Conservation (phyloP, 2,329 filamentous ascomycete species). For the Fusarium tjaetaba region DNA sequence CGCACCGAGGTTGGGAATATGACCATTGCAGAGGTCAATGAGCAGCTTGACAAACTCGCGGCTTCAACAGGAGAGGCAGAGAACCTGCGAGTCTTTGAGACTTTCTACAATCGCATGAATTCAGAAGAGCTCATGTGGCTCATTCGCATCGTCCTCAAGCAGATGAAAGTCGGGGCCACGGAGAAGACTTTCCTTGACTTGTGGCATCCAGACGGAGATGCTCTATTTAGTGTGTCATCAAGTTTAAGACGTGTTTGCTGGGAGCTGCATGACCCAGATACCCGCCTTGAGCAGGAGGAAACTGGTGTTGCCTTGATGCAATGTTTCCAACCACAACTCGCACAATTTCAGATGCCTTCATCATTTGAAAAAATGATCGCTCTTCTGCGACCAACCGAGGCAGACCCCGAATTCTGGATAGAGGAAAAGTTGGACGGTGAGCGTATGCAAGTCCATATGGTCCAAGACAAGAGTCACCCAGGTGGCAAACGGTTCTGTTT, state of each 20-base stretch:
- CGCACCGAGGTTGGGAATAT: constrained; percentile 77
- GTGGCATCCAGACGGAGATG: constrained; percentile 82
- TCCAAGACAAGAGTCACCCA: constrained; percentile 70
- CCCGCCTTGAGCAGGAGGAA: constrained; percentile 79
- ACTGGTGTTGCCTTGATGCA: constrained; percentile 85
- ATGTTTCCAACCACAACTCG: constrained; percentile 95
- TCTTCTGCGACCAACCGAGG: constrained; percentile 70
- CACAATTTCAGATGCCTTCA: constrained; percentile 86
- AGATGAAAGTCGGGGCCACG: constrained; percentile 78
- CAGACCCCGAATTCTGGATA: constrained; percentile 88
- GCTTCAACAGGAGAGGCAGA: constrained; percentile 82
- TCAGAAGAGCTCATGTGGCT: constrained; percentile 94
- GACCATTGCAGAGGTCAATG: constrained; percentile 90
- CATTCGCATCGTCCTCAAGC: constrained; percentile 89
- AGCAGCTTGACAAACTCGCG: constrained; percentile 81
- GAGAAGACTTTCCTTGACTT: constrained; percentile 88
- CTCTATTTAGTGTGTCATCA: constrained; percentile 88
- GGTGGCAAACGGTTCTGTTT: constrained; percentile 83
- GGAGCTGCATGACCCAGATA: constrained; percentile 81
- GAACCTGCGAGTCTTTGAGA: constrained; percentile 81
- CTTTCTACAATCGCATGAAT: constrained; percentile 92
- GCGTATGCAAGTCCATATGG: constrained; percentile 96
- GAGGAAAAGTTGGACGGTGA: constrained; percentile 98
- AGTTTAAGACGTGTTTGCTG: constrained; percentile 92
- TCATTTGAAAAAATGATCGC: constrained; percentile 81